phyloP scores from a whole-genome alignment of 2,329 filamentous ascomycete genomes.

The Ustilaginoidea virens region DNA sequence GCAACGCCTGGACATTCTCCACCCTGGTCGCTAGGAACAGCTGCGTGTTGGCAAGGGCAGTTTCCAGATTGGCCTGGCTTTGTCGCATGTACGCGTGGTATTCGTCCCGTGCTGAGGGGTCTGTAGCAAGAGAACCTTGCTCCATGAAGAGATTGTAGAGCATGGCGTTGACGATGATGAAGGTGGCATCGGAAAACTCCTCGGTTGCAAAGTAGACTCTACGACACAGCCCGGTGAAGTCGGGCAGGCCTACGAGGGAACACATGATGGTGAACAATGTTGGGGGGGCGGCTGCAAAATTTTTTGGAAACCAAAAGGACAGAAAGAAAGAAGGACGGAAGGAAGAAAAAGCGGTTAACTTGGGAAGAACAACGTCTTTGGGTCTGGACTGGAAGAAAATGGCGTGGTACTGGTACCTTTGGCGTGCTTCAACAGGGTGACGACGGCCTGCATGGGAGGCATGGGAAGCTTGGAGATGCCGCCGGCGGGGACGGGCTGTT shows the following conservation, averaged over 20 bases:
- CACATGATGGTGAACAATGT: conserved; percentile 35
- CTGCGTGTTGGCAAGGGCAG: conserved; percentile 33
- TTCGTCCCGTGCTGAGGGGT: conserved; percentile 16
- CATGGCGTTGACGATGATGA: conserved; percentile 33
- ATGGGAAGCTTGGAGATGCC: conserved; percentile 36
- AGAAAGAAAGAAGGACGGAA: too few relatives aligned
- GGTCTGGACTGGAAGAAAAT: too few relatives aligned
- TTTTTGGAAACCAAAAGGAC: too few relatives aligned
- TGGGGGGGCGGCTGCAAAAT: conserved; percentile 24
- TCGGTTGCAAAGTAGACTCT: conserved; percentile 36
- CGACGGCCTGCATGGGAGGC: conserved; percentile 35
- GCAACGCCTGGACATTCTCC: conserved; percentile 40
- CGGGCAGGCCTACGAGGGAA: conserved; percentile 30
- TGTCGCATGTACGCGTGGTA: conserved; percentile 22
- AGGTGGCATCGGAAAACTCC: conserved; percentile 31
- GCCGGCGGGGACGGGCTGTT: conserved; percentile 28
- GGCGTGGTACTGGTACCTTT: too few relatives aligned
- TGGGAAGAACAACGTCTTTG: too few relatives aligned
- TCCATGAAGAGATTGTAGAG: conserved; percentile 36
- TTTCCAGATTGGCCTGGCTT: conserved; percentile 34
- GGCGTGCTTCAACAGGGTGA: conserved; percentile 30
- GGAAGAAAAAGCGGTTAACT: too few relatives aligned
- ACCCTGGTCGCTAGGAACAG: conserved; percentile 39
- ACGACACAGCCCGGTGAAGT: conserved; percentile 34
- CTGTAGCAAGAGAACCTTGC: conserved; percentile 21